Conservation (phyloP, 139 green algal genomes). For the Haematococcus sp. region DNA sequence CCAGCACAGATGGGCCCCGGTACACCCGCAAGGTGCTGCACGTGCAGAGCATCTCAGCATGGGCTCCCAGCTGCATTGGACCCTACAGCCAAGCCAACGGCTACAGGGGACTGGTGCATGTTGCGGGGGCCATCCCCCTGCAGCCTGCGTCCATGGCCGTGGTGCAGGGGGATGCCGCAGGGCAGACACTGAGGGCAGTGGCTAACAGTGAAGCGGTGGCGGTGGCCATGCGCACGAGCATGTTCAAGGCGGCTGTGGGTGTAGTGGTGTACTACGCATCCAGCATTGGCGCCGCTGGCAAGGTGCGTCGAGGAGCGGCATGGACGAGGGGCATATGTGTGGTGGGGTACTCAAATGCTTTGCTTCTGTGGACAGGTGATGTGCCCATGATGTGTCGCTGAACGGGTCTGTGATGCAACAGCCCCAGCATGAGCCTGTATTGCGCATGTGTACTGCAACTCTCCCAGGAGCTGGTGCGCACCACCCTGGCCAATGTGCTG, state of each 20-base stretch:
- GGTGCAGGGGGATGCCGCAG: slow-evolving; percentile 19
- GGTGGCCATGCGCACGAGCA: slow-evolving; percentile 48
- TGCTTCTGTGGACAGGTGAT: no score
- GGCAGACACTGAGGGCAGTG: slow-evolving; percentile 26
- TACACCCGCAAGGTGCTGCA: slow-evolving; percentile 75
- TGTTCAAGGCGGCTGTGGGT: slow-evolving; percentile 42
- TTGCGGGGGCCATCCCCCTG: slow-evolving; percentile 62
- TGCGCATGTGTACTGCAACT: slow-evolving; percentile 4
- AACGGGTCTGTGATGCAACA: neutral
- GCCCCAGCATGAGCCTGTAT: neutral
- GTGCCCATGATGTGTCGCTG: neutral
- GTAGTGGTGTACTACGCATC: slow-evolving; percentile 55
- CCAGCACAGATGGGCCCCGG: neutral
- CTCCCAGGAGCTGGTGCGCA: no score
- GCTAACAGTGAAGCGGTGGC: slow-evolving; percentile 63
- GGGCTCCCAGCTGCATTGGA: slow-evolving; percentile 95
- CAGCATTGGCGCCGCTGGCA: slow-evolving; percentile 8
- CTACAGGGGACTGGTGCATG: slow-evolving; percentile 40
- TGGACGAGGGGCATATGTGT: neutral
- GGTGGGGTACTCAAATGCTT: neutral
- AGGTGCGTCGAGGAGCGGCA: neutral
- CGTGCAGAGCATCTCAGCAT: slow-evolving; percentile 94
- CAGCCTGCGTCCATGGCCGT: slow-evolving; percentile 74
- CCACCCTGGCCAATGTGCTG: neutral
- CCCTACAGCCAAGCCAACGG: slow-evolving; percentile 89